Conservation (phyloP, 2,329 filamentous ascomycete species). For the Epichloe festucae region DNA sequence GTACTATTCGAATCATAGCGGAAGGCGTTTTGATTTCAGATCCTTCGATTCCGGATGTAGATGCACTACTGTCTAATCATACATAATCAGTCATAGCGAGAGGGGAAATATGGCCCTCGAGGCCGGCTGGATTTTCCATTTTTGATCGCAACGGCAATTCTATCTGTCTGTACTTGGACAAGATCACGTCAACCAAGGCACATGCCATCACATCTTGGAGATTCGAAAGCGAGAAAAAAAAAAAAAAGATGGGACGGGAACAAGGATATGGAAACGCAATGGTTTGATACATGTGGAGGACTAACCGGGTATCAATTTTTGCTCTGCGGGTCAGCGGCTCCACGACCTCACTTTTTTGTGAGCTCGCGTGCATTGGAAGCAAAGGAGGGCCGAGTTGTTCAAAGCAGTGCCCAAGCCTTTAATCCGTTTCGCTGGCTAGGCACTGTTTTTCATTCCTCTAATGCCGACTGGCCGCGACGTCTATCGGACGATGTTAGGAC, state of each 20-base stretch:
- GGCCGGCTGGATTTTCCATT: constrained; percentile 3
- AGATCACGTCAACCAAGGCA: constrained; percentile 14
- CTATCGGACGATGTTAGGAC: constrained; percentile 6
- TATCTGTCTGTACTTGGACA: constrained; percentile 3
- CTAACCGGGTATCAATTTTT: constrained; percentile 11
- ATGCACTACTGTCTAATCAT: constrained; percentile 41
- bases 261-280: constrained; percentile 4
- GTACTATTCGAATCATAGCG: constrained; percentile 35
- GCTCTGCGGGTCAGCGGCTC: constrained; percentile 7
- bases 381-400: neutral
- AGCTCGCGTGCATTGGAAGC: neutral
- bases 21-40: constrained; percentile 43
- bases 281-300: constrained; percentile 7
- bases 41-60: constrained; percentile 34
- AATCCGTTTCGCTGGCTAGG: constrained; percentile 1
- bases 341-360: neutral
- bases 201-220: constrained; percentile 18
- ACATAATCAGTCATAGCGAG: constrained; percentile 24
- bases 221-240: constrained; percentile 14
- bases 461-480: neutral
- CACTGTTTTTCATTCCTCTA: neutral
- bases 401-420: neutral
- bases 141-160: constrained; percentile 6
- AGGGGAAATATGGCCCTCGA: neutral
- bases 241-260: constrained; percentile 16